Base-by-base conservation (phyloP, 2,329 filamentous ascomycete species). In the Neodidymelliopsis sp. region DNA sequence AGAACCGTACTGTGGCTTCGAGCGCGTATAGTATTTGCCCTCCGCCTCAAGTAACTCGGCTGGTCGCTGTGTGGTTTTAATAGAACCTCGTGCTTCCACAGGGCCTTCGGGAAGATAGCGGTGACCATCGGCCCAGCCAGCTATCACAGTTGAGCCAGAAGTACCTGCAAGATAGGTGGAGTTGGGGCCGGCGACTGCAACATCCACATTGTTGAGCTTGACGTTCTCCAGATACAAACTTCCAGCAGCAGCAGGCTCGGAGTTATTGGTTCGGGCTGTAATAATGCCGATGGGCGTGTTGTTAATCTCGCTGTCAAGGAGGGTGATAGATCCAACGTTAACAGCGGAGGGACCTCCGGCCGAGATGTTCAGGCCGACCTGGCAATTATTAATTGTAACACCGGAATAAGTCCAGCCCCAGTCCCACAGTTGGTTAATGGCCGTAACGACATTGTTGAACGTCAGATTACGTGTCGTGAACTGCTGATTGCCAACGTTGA, bases 321-420 rank as follows among this genome's bases (percentile, higher is more conserved):
- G 61, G 2, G 78, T 80, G 4, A 85, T 74, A 0, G 80, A 84
- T 12, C 82, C 84, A 6, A 82, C 79, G 6, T 70, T 71, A 49
- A 81, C 75, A 2, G 70, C 73, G 3, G 54, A 46, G 6, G 60
- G 47, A n/a, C 61, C 63, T n/a, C 59, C 60, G 16, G 61, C 57
- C 16, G 65, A 63, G 58, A 85, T 79, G 37, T 81, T 77, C 4
- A 86, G 63, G 4, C 79, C 83, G 25, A 79, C 74, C 2, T 67
- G 63, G 59, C 81, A 84, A 60, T 82, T 81, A 41, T 77, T 76
- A 56, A 85, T 75, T 1, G 52, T 74, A 28, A 85, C 63, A 4
- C 73, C 73, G 51, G 78, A 75, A 49, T 79, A 83, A 0, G 78
- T 81, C 78, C 78, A 86, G 1, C 80, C 80, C 83, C 84, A 86